Base-by-base conservation (phyloP, 257 asterid species). In the Nicotiana knightiana region DNA sequence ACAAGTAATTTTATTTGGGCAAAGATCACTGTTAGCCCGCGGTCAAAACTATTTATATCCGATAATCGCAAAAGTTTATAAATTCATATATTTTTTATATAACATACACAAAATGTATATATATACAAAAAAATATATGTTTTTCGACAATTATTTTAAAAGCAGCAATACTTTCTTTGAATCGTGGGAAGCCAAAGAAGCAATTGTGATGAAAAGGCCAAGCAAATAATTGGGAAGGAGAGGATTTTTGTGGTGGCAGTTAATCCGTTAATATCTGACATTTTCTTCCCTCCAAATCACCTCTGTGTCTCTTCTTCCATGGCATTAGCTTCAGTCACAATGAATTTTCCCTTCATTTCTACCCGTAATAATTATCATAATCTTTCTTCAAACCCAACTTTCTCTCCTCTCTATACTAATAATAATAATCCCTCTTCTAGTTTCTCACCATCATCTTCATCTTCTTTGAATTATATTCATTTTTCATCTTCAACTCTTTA, bases 401-500 rank as follows among this genome's bases (percentile, higher is more conserved):
- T 26, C 28, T 73, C 39, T 48, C 15, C 39, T n/a, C 8, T 39
- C 5, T 70, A 7, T 59, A 78, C 54, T 1, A n/a, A 39, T 58
- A 46, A 39, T 33, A 7, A 43, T 2, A 39, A 39, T 8, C 28
- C 51, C 8, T 10, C 79, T 61, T 33, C 4, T 54, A 54, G 46
- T 57, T 43, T 6, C 33, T 67, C 64, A 12, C 39, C 30, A n/a
- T 59, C 9, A 21, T 35, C 67, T n/a, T 65, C 79, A 5, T 9
- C 21, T 67, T 46, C 75, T 18, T 78, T 35, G 4, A n/a, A 28
- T 71, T 32, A 26, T 3, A 24, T 37, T 26, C 53, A 10, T 79
- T 59, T 32, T 55, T 81, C 82, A 85, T 87, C 88, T 71, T 83
- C 51, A 83, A 73, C 67, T 85, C 75, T 55, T 85, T 85, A 5